Conservation (phyloP, 371 early-diverging fungal species). For the Blastocladiella emersonii region DNA sequence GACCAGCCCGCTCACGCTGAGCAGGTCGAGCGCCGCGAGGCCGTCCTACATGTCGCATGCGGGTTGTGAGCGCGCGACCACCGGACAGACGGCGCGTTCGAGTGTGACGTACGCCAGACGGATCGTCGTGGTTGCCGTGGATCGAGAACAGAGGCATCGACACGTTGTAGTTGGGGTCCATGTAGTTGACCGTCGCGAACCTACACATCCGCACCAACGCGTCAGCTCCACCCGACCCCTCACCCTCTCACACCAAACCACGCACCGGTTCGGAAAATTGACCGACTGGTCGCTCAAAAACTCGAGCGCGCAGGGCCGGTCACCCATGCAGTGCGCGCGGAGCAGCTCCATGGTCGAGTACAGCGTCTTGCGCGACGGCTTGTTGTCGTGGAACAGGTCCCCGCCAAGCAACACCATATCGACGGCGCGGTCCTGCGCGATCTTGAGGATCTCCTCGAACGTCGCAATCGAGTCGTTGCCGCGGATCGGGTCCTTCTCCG, state of each 20-base stretch:
- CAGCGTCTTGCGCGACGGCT: conserved; percentile 76
- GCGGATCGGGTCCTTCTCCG: conserved; percentile 87
- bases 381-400: conserved; percentile 97
- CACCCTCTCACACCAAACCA: background rate
- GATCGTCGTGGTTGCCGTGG: conserved; percentile 99
- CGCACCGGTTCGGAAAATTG: conserved; percentile 47
- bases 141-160: conserved; percentile 89
- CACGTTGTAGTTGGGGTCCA: conserved; percentile 80
- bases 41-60: conserved; percentile 30
- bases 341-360: conserved; percentile 63
- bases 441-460: conserved; percentile 85
- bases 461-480: conserved; percentile 81
- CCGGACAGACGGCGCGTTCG: no score
- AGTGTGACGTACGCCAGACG: conserved; percentile 57
- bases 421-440: conserved; percentile 49
- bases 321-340: conserved; percentile 70
- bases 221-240: background rate
- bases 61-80: background rate
- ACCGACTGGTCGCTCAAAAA: conserved; percentile 57
- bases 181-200: conserved; percentile 60
- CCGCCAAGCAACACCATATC: conserved; percentile 96
- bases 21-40: conserved; percentile 73
- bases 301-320: conserved; percentile 50
- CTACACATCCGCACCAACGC: conserved; percentile 6
- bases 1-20: conserved; percentile 69